These are phyloP conservation scores for Geotrichum histeridarum DNA, from an alignment of 1,139 yeast genomes.

Conservation along the genomic window DNA sequence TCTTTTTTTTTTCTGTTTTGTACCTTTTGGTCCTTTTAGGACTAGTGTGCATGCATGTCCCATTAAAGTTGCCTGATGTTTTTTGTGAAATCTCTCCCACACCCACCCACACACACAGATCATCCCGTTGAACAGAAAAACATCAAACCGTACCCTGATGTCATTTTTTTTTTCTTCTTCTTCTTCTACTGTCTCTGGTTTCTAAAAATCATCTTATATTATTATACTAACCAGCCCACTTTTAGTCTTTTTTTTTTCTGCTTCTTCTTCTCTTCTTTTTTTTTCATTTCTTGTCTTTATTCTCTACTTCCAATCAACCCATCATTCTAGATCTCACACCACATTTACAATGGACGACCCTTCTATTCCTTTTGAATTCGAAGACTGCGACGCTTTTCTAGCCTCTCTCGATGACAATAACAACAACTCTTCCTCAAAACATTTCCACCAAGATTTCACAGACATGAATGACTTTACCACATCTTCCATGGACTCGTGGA, in stretches of 20 bases:
- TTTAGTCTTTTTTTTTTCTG: background rate
- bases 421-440: background rate
- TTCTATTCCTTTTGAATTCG: conserved; percentile 24
- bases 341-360: conserved; percentile 13
- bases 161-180: background rate
- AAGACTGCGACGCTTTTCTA: conserved; percentile 28
- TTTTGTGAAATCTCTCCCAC: too few relatives aligned
- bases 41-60: background rate
- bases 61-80: background rate
- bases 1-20: background rate
- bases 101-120: background rate
- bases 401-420: conserved; percentile 23
- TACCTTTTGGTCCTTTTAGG: background rate
- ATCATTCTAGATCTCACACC: background rate
- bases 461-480: conserved; percentile 6
- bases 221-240: background rate
- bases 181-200: background rate
- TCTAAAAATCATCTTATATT: conserved; percentile 1
- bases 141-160: background rate
- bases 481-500: background rate
- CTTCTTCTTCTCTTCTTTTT: background rate
- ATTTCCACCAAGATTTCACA: background rate
- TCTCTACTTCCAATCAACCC: background rate
- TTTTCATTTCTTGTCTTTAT: background rate
- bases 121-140: background rate